Evolutionary conservation across 371 early-diverging fungal genomes (phyloP).

Genomic region (Mortierella sp.): DNA sequence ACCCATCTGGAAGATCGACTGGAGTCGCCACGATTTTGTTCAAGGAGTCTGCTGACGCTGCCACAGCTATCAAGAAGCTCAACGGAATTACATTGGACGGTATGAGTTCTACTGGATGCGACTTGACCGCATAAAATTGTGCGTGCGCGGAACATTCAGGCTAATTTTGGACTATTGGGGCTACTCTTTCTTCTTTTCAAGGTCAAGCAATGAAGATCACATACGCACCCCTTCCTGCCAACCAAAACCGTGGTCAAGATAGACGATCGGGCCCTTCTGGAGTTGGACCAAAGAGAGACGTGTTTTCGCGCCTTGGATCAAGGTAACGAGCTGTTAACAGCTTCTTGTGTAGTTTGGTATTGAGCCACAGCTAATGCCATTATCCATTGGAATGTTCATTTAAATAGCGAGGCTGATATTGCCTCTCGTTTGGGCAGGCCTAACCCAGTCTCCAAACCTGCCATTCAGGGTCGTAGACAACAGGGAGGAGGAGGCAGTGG

Average conservation of each 20-base stretch:
- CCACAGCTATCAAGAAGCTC: constrained; percentile 65
- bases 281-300: constrained; percentile 33
- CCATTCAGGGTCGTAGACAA: constrained; percentile 4
- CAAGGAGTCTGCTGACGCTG: constrained; percentile 63
- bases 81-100: constrained; percentile 74
- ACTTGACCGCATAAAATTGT: too few relatives aligned
- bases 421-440: constrained; percentile 43
- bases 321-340: constrained; percentile 15
- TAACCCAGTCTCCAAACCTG: constrained; percentile 31
- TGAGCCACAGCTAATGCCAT: background rate
- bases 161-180: too few relatives aligned
- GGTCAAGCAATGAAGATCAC: constrained; percentile 55
- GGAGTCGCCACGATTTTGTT: constrained; percentile 75
- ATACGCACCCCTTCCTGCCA: constrained; percentile 43
- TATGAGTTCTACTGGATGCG: constrained; percentile 32
- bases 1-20: constrained; percentile 71
- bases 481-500: too few relatives aligned
- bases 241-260: constrained; percentile 18
- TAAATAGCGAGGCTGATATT: constrained; percentile 48
- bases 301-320: constrained; percentile 54
- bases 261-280: constrained; percentile 12
- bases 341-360: background rate
- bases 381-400: background rate
- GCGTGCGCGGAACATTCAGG: background rate
- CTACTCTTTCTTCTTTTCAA: constrained; percentile 5